phyloP scores from a whole-genome alignment of 78 protist genomes.

The Creolimax fragrantissima region DNA sequence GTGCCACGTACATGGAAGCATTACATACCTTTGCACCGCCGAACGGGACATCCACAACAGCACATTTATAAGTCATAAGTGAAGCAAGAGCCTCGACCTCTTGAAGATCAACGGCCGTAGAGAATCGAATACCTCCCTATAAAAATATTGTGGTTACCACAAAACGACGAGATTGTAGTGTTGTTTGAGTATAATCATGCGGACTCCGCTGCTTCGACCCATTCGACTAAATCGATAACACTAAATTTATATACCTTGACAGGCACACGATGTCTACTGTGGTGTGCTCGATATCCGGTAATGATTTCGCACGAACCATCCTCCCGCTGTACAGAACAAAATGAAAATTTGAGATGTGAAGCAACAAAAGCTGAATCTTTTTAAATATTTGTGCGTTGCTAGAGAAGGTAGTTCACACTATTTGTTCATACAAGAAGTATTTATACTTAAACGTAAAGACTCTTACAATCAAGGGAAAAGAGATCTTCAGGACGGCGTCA shows the following conservation, averaged over 20 bases:
- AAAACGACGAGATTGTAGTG: too few relatives aligned
- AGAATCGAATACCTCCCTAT: conserved; percentile 83
- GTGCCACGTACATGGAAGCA: too few relatives aligned
- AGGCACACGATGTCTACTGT: conserved; percentile 77
- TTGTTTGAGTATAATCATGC: too few relatives aligned
- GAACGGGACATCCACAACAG: conserved; percentile 83
- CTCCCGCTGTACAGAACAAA: neutral
- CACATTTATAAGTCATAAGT: conserved; percentile 85
- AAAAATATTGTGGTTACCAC: too few relatives aligned
- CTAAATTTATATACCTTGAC: too few relatives aligned
- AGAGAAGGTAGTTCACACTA: too few relatives aligned
- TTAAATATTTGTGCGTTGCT: too few relatives aligned
- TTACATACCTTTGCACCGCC: conserved; percentile 69
- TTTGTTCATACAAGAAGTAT: too few relatives aligned
- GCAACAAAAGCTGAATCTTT: neutral
- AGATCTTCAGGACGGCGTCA: neutral
- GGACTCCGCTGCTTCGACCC: too few relatives aligned
- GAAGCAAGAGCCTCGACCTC: conserved; percentile 79
- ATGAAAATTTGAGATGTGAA: neutral
- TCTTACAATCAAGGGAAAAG: neutral
- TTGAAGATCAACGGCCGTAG: conserved; percentile 59
- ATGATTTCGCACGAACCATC: conserved; percentile 4
- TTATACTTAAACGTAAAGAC: too few relatives aligned
- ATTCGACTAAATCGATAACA: too few relatives aligned
- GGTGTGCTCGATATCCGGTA: conserved; percentile 82